These are phyloP conservation scores for Solanum virginianum DNA, from an alignment of 257 asterid genomes.

Conservation along the genomic window DNA sequence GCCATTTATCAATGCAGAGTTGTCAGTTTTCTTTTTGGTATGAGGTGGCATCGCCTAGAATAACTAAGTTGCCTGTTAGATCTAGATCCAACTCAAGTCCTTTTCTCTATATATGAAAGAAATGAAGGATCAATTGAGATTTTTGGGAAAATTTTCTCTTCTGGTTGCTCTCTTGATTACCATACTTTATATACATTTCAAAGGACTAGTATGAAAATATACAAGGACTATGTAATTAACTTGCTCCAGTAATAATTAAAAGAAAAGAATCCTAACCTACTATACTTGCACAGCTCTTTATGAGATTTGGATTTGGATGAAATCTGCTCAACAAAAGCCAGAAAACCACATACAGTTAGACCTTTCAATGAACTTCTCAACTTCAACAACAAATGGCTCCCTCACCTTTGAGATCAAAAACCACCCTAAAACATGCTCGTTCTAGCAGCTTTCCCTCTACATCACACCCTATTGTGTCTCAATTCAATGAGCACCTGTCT, in stretches of 20 bases:
- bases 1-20: neutral
- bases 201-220: too few species aligned
- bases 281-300: too few species aligned
- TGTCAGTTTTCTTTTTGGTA: neutral
- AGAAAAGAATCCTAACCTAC: too few species aligned
- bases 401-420: conserved; percentile 28
- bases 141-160: too few species aligned
- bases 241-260: too few species aligned
- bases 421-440: conserved; percentile 24
- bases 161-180: too few species aligned
- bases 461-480: conserved; percentile 17
- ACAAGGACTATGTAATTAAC: too few species aligned
- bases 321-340: neutral
- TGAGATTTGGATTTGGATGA: too few species aligned
- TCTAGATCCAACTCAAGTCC: neutral
- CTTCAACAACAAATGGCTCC: conserved; percentile 16
- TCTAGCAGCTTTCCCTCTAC: conserved; percentile 31
- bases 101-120: neutral
- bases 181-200: too few species aligned
- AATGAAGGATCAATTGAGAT: too few species aligned
- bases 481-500: conserved; percentile 15
- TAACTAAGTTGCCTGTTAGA: neutral
- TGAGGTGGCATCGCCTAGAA: neutral
- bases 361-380: neutral
- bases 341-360: neutral